Conservation (phyloP, 768 basidiomycete species). For the Lactarius akahatsu region DNA sequence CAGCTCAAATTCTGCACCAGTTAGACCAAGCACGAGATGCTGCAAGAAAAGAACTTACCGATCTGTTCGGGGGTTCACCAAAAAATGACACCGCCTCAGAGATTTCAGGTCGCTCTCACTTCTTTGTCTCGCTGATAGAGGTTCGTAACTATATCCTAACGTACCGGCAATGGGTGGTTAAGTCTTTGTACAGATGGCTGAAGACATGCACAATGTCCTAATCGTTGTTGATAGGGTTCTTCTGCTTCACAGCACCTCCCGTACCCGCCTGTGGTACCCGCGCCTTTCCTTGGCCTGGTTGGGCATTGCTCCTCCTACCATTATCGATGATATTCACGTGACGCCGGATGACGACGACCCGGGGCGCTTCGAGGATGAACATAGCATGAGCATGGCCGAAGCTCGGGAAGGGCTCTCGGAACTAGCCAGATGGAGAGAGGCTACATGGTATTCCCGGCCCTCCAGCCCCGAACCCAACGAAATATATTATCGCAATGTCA, state of each 20-base stretch:
- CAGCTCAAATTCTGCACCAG: slow-evolving; percentile 1
- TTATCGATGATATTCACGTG: slow-evolving; percentile 19
- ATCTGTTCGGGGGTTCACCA: slow-evolving; percentile 35
- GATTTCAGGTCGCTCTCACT: slow-evolving; percentile 41
- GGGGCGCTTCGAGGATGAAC: slow-evolving; percentile 13
- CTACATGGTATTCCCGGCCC: background rate
- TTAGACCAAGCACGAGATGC: slow-evolving; percentile 22
- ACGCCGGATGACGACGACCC: slow-evolving; percentile 15
- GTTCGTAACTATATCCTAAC: slow-evolving; percentile 31
- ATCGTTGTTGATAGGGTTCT: slow-evolving; percentile 33
- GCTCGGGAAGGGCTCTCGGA: slow-evolving; percentile 27
- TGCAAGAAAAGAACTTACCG: slow-evolving; percentile 34
- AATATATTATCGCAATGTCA: slow-evolving; percentile 21
- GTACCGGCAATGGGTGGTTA: background rate
- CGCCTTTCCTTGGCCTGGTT: slow-evolving; percentile 26
- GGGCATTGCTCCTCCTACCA: slow-evolving; percentile 23
- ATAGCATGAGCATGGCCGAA: slow-evolving; percentile 22
- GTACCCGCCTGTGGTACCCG: slow-evolving; percentile 25
- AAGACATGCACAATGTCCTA: slow-evolving; percentile 41
- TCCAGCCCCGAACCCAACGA: slow-evolving; percentile 7
- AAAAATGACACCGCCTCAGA: slow-evolving; percentile 30
- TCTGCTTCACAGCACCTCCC: slow-evolving; percentile 16
- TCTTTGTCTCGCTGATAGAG: slow-evolving; percentile 47
- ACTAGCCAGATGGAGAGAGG: slow-evolving; percentile 14
- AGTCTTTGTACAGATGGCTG: slow-evolving; percentile 41